Percentiles rank a stretch among this genome's conserved stretches.
Evolutionary conservation across 2,329 filamentous ascomycete genomes (phyloP).

Genomic region (Tolypocladium sp.): DNA sequence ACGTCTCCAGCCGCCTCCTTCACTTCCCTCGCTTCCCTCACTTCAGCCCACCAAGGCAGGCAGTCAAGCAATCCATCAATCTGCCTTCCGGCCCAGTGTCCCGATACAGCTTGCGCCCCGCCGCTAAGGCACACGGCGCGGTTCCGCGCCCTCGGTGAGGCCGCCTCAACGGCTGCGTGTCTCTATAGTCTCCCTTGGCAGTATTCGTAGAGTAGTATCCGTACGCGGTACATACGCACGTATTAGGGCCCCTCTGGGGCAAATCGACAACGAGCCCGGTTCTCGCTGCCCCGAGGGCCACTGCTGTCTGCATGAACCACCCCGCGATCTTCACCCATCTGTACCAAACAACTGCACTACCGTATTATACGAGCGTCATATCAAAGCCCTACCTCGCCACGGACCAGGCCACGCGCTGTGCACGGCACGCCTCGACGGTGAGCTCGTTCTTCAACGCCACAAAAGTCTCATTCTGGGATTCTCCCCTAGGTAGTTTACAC

Average conservation of each 20-base stretch:
- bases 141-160: conserved; percentile 20
- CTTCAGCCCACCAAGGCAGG: not conserved
- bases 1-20: not conserved
- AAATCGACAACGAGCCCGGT: not conserved
- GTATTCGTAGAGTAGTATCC: not conserved
- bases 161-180: conserved; percentile 7
- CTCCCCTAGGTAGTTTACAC: not conserved
- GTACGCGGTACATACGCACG: not conserved
- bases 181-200: not conserved
- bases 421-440: not conserved
- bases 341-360: not conserved
- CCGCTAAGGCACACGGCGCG: conserved; percentile 14
- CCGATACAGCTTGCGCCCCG: not conserved
- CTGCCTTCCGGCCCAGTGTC: not conserved
- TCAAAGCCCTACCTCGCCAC: not conserved
- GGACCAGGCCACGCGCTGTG: not conserved
- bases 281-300: not conserved
- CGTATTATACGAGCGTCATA: not conserved
- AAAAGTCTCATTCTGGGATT: not conserved
- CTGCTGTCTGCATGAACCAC: not conserved
- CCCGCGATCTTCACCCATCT: not conserved
- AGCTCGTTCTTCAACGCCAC: not conserved
- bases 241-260: not conserved
- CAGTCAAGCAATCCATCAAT: not conserved
- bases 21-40: not conserved